These are phyloP conservation scores for Mycena galericulata DNA, from an alignment of 768 basidiomycete genomes.

Conservation along the genomic window DNA sequence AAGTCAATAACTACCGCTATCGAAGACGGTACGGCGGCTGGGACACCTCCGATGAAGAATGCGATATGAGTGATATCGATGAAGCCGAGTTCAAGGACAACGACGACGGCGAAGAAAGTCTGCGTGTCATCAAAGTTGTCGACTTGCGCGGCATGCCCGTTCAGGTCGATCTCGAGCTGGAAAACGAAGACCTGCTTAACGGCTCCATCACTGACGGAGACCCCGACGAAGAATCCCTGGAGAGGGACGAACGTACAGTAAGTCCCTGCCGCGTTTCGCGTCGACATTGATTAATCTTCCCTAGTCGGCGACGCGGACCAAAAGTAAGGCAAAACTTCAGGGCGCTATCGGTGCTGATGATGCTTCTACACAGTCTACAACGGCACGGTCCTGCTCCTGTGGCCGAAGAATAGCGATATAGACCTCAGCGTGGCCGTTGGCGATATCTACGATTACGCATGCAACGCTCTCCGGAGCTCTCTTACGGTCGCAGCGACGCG, in stretches of 20 bases:
- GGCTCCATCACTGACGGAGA: constrained; percentile 15
- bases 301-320: constrained; percentile 7
- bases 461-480: constrained; percentile 15
- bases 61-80: constrained; percentile 13
- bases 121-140: constrained; percentile 1
- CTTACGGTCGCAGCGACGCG: constrained; percentile 19
- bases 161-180: background rate
- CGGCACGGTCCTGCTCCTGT: constrained; percentile 27
- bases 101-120: background rate
- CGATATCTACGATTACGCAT: constrained; percentile 30
- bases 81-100: constrained; percentile 21
- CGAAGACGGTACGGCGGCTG: background rate
- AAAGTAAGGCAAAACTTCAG: background rate
- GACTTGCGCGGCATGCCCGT: constrained; percentile 24
- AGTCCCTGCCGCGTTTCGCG: background rate
- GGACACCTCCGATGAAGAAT: constrained; percentile 7
- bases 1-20: background rate
- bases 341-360: background rate
- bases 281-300: background rate
- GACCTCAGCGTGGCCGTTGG: constrained; percentile 20
- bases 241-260: constrained; percentile 21
- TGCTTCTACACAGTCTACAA: constrained; percentile 8
- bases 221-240: background rate
- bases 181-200: constrained; percentile 11
- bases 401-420: constrained; percentile 8